These are phyloP conservation scores for Boletus sp. DNA, from an alignment of 768 basidiomycete genomes.

Conservation along the genomic window DNA sequence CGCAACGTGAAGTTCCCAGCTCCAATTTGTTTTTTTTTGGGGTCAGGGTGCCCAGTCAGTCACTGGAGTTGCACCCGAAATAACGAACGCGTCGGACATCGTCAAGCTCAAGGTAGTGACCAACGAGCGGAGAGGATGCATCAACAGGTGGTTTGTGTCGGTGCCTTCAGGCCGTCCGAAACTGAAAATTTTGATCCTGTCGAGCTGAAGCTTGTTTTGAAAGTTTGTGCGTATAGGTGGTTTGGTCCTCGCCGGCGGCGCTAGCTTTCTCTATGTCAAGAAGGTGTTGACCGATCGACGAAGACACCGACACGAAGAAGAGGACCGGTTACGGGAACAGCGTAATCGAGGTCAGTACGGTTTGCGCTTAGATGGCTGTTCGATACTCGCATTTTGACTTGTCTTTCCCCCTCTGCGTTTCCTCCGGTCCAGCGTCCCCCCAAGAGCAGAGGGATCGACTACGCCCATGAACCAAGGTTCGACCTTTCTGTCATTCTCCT, in stretches of 20 bases:
- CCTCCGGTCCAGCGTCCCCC: neutral
- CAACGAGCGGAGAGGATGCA: constrained; percentile 14
- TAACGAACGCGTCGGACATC: constrained; percentile 1
- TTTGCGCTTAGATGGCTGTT: neutral
- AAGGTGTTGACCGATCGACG: constrained; percentile 27
- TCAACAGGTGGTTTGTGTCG: constrained; percentile 16
- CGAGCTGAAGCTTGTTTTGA: neutral
- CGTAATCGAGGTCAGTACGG: neutral
- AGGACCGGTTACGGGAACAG: constrained; percentile 15
- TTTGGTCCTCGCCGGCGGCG: constrained; percentile 29
- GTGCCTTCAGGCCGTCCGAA: neutral
- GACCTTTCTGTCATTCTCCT: neutral
- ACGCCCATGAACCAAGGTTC: constrained; percentile 4
- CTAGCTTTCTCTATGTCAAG: constrained; percentile 32
- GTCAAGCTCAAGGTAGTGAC: neutral
- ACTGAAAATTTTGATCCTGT: neutral
- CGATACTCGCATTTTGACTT: constrained; percentile 11
- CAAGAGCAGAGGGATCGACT: constrained; percentile 7
- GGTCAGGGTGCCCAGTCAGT: constrained; percentile 2
- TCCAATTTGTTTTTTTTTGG: constrained; percentile 4
- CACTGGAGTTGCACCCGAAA: neutral
- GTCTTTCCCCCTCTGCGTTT: neutral
- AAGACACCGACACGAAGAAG: constrained; percentile 20
- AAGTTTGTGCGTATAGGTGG: constrained; percentile 28
- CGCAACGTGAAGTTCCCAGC: too few species aligned